Evolutionary conservation across 768 basidiomycete genomes (phyloP).

Genomic region (Multifurca ochricompacta): DNA sequence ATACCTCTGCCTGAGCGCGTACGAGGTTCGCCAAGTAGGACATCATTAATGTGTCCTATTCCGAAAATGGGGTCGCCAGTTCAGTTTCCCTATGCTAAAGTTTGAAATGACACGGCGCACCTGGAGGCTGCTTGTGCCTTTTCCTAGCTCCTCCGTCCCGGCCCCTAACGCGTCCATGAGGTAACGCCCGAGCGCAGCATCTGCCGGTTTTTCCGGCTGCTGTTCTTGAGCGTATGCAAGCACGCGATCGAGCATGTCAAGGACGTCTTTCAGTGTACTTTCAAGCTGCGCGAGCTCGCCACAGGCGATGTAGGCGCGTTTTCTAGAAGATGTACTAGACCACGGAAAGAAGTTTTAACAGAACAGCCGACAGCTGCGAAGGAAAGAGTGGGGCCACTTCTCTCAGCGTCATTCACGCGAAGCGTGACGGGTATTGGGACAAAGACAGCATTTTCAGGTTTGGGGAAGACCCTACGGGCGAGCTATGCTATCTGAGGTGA

Average conservation of each 20-base stretch:
- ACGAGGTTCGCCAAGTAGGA: constrained; percentile 92
- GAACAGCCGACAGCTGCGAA: constrained; percentile 1
- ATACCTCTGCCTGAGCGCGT: constrained; percentile 88
- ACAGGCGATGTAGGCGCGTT: constrained; percentile 40
- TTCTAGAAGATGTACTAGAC: constrained; percentile 64
- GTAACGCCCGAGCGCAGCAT: constrained; percentile 83
- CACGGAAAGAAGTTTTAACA: not conserved
- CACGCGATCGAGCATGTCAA: constrained; percentile 76
- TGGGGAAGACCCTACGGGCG: constrained; percentile 80
- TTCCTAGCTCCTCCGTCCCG: constrained; percentile 63
- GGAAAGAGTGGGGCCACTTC: constrained; percentile 42
- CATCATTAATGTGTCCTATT: constrained; percentile 86
- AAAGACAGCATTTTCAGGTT: constrained; percentile 93
- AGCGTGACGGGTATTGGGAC: constrained; percentile 86
- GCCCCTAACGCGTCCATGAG: constrained; percentile 79
- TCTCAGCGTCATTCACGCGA: constrained; percentile 74
- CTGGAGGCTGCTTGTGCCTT: constrained; percentile 68
- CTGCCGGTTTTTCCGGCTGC: constrained; percentile 70
- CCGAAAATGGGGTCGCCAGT: constrained; percentile 7
- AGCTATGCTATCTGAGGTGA: constrained; percentile 35
- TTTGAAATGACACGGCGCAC: constrained; percentile 29
- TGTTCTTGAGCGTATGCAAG: constrained; percentile 73
- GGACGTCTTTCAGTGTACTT: constrained; percentile 60
- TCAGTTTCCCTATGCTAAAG: constrained; percentile 13
- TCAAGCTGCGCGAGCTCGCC: constrained; percentile 68